Conservation (phyloP, 139 green algal species). For the Auxenochlorella pyrenoidosa region DNA sequence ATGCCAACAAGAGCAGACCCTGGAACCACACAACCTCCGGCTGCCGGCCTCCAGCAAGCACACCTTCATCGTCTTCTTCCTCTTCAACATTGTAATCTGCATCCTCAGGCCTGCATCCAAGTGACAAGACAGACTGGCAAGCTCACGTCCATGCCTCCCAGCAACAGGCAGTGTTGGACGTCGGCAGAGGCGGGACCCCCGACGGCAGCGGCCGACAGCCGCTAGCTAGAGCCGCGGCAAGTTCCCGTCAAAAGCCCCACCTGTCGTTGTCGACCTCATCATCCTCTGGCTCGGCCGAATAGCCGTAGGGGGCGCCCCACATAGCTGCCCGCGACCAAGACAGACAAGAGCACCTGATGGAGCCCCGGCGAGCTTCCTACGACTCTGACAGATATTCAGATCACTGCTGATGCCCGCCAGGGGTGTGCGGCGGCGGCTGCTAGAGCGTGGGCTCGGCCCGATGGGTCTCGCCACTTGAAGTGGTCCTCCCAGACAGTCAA, state of each 20-base stretch:
- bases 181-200: not conserved
- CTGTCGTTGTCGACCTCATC: slow-evolving; percentile 23
- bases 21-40: not conserved
- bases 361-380: too few species aligned
- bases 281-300: not conserved
- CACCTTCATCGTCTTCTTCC: not conserved
- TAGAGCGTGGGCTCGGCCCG: too few species aligned
- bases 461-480: too few species aligned
- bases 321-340: not conserved
- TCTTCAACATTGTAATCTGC: slow-evolving; percentile 2
- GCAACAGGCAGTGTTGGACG: not conserved
- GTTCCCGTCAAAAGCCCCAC: not conserved
- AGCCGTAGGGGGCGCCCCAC: not conserved
- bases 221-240: not conserved
- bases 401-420: too few species aligned
- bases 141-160: not conserved
- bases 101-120: not conserved
- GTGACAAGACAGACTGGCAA: not conserved
- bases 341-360: too few species aligned
- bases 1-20: too few species aligned
- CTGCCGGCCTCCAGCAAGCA: not conserved
- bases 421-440: too few species aligned
- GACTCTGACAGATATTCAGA: too few species aligned
- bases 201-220: not conserved
- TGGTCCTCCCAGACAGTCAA: too few species aligned